Evolutionary conservation across 2,329 filamentous ascomycete species (phyloP).

Genomic region (Mollisia scopiformis): DNA sequence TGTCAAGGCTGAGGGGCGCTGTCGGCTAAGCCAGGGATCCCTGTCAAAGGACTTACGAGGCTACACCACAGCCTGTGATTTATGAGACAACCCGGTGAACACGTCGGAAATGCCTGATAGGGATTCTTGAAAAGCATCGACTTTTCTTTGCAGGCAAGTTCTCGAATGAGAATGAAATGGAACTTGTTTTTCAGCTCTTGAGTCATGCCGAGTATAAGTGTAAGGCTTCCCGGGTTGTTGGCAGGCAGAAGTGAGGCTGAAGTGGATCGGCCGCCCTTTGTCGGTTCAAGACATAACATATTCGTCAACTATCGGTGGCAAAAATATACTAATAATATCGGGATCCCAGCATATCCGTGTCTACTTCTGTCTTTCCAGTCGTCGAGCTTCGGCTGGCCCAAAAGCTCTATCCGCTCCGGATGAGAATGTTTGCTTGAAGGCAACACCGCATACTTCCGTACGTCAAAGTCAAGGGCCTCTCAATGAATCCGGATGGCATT

Average conservation of each 20-base stretch:
- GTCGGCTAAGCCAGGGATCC: not conserved
- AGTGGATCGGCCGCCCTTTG: not conserved
- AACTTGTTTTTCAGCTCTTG: conserved; percentile 1
- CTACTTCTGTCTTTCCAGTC: not conserved
- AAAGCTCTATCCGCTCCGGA: not conserved
- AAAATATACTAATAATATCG: not conserved
- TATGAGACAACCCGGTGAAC: not conserved
- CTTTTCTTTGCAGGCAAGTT: not conserved
- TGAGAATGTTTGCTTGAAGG: not conserved
- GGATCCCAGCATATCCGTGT: not conserved
- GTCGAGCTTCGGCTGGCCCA: not conserved
- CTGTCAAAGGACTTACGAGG: conserved; percentile 6
- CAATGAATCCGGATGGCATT: too few relatives aligned
- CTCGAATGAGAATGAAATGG: not conserved
- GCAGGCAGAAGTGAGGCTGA: conserved; percentile 15
- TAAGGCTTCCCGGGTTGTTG: conserved; percentile 1
- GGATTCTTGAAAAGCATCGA: not conserved
- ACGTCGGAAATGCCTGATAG: conserved; percentile 14
- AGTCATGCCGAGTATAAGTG: conserved; percentile 16
- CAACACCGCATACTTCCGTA: not conserved
- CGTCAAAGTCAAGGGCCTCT: not conserved
- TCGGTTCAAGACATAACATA: too few relatives aligned
- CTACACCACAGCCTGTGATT: not conserved
- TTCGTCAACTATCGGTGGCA: too few relatives aligned
- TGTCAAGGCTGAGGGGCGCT: conserved; percentile 12